Evolutionary conservation across 73 alveolate genomes (phyloP).

Genomic region (Paramecium pentaurelia): DNA sequence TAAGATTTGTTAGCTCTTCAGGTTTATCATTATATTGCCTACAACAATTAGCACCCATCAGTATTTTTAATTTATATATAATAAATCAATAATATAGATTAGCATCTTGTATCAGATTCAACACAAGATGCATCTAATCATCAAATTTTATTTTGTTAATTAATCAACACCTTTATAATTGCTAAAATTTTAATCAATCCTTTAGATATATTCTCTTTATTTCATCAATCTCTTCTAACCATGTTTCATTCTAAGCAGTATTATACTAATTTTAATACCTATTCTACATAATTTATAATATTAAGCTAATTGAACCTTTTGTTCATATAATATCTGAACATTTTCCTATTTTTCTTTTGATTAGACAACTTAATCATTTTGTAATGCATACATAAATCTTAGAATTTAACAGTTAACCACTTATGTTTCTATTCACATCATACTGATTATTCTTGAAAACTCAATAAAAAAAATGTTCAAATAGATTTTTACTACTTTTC

Average conservation of each 20-base stretch:
- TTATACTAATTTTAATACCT: not conserved
- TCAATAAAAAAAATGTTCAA: not conserved
- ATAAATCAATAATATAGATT: not conserved
- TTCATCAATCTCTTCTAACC: not conserved
- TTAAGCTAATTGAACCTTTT: not conserved
- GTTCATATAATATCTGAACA: no score
- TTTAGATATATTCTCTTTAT: not conserved
- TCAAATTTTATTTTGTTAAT: not conserved
- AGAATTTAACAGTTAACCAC: not conserved
- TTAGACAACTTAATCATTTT: not conserved
- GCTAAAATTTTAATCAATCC: not conserved
- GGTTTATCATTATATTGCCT: slow-evolving; percentile 1
- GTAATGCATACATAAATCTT: not conserved
- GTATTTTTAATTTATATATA: not conserved
- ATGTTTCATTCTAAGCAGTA: not conserved
- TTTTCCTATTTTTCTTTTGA: not conserved
- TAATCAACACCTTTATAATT: not conserved
- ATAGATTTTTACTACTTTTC: not conserved
- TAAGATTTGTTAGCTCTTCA: not conserved
- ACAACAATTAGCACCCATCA: not conserved
- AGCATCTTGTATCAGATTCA: not conserved
- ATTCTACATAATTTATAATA: not conserved
- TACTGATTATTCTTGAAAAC: not conserved
- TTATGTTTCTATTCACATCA: not conserved
- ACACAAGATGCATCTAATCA: not conserved